A percentile compares a stretch with the other conserved stretches of the same genome.
These are phyloP conservation scores for Ophiognomonia clavigignenti-juglandacearum DNA, from an alignment of 2,329 filamentous ascomycete genomes.

Conservation along the genomic window DNA sequence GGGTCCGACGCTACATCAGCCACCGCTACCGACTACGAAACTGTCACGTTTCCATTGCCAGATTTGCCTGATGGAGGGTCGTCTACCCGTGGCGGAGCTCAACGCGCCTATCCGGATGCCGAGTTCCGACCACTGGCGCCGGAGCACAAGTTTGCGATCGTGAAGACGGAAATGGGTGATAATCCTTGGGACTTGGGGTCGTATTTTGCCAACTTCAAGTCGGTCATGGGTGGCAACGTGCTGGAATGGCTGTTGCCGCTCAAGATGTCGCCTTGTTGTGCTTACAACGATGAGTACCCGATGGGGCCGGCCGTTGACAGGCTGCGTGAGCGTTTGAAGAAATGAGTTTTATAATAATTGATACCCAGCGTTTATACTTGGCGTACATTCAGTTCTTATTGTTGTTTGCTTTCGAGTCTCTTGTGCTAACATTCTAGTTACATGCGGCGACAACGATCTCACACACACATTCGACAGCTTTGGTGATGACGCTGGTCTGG, in stretches of 20 bases:
- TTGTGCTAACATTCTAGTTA: no score
- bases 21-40: conserved; percentile 31
- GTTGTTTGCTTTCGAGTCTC: no score
- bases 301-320: conserved; percentile 9
- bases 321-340: conserved; percentile 7
- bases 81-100: no score
- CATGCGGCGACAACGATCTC: no score
- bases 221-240: conserved; percentile 67
- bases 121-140: conserved; percentile 11
- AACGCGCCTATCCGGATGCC: no score
- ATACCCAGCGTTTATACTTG: background rate
- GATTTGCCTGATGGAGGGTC: no score
- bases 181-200: conserved; percentile 81
- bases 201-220: conserved; percentile 64
- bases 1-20: background rate
- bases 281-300: conserved; percentile 11
- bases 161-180: conserved; percentile 67
- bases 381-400: no score
- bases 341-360: conserved; percentile 1
- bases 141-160: conserved; percentile 60
- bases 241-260: conserved; percentile 81
- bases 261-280: conserved; percentile 62
- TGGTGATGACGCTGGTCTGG: no score
- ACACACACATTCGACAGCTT: no score
- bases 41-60: conserved; percentile 56